Base-by-base conservation (phyloP, 2,329 filamentous ascomycete species). In the Cadophora gregata region DNA sequence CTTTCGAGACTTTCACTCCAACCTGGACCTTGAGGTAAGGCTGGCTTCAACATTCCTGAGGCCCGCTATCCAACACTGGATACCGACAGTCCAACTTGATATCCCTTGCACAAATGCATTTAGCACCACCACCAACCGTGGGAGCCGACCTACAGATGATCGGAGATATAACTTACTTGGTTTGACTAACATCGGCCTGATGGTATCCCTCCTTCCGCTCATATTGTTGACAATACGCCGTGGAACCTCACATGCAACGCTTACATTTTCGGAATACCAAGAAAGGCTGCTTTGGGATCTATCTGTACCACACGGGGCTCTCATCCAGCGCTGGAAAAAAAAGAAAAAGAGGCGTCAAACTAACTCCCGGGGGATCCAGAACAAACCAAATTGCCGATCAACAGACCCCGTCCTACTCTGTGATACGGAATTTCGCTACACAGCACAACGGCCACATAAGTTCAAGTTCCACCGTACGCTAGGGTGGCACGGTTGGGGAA, bases 401-500 rank as follows among this genome's bases (percentile, higher is more conserved):
- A 31, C 50, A 33, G 27, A 19, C 14, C 25, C 29, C 21, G 50
- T 53, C 27, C 31, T 29, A 56, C 29, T 7, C 7, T 33, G 51
- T 38, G 29, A 33, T 27, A 56, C 29, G 6, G n/a, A n/a, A n/a
- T n/a, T n/a, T 56, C 16, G 51, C 29, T 19, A 56, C 29, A 56
- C 47, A 50, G 47, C 19, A n/a, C 29, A 56, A 36, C 51, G 51
- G 19, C 51, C 29, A 56, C 5, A 21, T 56, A 56, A 10, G 51
- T 56, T 12, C 33, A 56, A 10, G 51, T 56, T 12, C 33, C 29
- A 24, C 51, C 33, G 29, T 16, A 3, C 19, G 21, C 29, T 56
- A 19, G 51, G n/a, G 51, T 36, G 51, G 51, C 51, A 56, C 51
- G 51, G 51, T 36, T 33, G 51, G 51, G 51, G 29, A 56, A 36